phyloP scores from a whole-genome alignment of 139 green algal genomes.

The Spirogloea muscicola region DNA sequence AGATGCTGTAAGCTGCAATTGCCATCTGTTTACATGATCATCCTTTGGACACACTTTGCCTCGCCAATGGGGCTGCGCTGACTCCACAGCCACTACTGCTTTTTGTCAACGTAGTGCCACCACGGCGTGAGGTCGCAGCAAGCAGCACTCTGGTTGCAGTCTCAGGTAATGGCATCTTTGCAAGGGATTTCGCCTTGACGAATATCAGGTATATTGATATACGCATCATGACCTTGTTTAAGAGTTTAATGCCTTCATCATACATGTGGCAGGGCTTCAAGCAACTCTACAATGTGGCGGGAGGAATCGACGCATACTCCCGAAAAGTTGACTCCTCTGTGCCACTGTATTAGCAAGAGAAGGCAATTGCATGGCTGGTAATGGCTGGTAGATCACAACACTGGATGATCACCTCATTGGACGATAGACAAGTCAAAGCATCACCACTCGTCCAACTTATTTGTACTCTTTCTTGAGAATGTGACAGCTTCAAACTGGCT shows the following conservation, averaged over 20 bases:
- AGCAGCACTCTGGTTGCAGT: slow-evolving; percentile 53
- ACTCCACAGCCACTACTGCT: too few species aligned
- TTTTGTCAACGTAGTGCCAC: slow-evolving; percentile 75
- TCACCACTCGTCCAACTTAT: too few species aligned
- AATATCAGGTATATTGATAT: background rate
- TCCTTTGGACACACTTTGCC: background rate
- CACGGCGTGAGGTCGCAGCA: slow-evolving; percentile 75
- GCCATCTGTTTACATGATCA: background rate
- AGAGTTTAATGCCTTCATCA: background rate
- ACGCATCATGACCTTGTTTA: too few species aligned
- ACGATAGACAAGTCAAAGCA: too few species aligned
- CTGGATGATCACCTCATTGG: too few species aligned
- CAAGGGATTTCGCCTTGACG: background rate
- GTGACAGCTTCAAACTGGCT: too few species aligned
- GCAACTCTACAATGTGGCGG: slow-evolving; percentile 66
- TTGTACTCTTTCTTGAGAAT: too few species aligned
- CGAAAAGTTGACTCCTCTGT: slow-evolving; percentile 54
- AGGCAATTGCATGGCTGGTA: too few species aligned
- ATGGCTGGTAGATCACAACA: too few species aligned
- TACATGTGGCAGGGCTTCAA: slow-evolving; percentile 57
- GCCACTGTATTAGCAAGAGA: slow-evolving; percentile 61
- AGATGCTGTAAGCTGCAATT: background rate
- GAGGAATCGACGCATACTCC: slow-evolving; percentile 71
- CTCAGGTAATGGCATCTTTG: slow-evolving; percentile 13
- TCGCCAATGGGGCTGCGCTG: too few species aligned